A percentile compares a stretch with the other conserved stretches of the same genome.
These are phyloP conservation scores for Taphrina deformans DNA, from an alignment of 1,139 yeast genomes.

Conservation along the genomic window DNA sequence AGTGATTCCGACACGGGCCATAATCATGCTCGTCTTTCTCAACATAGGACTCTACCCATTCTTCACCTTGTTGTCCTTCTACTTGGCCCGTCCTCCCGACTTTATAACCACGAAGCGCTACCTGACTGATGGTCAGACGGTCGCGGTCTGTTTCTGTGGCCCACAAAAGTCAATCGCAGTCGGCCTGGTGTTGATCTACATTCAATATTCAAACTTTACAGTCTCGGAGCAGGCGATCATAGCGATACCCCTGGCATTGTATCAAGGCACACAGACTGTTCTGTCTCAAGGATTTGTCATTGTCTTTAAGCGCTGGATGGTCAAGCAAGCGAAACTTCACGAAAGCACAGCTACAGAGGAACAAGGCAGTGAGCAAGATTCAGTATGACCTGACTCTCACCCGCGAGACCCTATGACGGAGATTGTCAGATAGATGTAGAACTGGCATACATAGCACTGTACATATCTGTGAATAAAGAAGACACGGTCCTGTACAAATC, in stretches of 20 bases:
- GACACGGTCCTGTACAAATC: neutral
- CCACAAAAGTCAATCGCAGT: conserved; percentile 92
- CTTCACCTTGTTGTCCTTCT: conserved; percentile 64
- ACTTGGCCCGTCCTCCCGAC: conserved; percentile 60
- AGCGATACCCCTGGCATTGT: conserved; percentile 76
- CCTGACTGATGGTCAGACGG: conserved; percentile 68
- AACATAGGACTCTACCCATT: conserved; percentile 74
- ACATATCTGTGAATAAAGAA: neutral
- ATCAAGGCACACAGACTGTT: conserved; percentile 82
- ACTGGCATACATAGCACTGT: neutral
- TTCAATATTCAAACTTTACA: conserved; percentile 71
- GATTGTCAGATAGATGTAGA: neutral
- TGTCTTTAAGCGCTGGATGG: conserved; percentile 66
- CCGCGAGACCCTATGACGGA: neutral
- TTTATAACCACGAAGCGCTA: conserved; percentile 47
- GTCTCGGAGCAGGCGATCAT: conserved; percentile 62
- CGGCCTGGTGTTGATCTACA: conserved; percentile 75
- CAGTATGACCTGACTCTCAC: neutral
- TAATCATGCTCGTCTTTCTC: conserved; percentile 75
- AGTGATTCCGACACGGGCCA: conserved; percentile 64
- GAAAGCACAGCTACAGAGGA: neutral
- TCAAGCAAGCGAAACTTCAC: neutral
- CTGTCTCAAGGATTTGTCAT: conserved; percentile 69
- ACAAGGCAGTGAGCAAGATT: neutral
- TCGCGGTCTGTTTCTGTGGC: conserved; percentile 79